Evolutionary conservation across 1,284 basidiomycete genomes (phyloP), one percentile per base, ranked within the genome.

Genomic region (Fomes fomentarius): DNA sequence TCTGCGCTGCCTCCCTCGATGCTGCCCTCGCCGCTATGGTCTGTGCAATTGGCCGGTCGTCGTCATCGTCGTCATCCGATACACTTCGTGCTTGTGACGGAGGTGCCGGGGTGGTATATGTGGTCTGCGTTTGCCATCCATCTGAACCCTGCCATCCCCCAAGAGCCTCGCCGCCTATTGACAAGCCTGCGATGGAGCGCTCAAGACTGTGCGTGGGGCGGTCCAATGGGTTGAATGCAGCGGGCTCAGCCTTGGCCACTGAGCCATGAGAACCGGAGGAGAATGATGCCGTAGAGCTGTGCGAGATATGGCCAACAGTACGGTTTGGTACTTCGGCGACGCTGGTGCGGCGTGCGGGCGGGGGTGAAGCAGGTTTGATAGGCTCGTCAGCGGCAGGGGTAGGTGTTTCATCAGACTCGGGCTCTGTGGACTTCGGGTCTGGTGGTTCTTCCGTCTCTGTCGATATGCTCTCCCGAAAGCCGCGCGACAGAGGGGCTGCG

Each of bases 1-100:
- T 62, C 48, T 64, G 65, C 55, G 64, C 71, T 64, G 58, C 72
- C 72, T 57, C 78, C 67, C 58, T 58, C 24, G 61, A 63, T 8
- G 59, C 52, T 4, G 64, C 58, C 43, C 61, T 62, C 30, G 63
- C 63, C 15, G 80, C 59, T n/a, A 61, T 61, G 2, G 60, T 79
- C 69, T 85, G 83, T 30, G 82, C 73, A 60, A 88, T 86, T 5
- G 87, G 88, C 56, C 81, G 87, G 68, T 90, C 87, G 60, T 89
- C 88, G 57, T 90, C 87, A 53, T 83, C 85, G 53, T 84, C 85
- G 2, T 88, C 84, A 12, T 83, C 69, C 24, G 71, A 62, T 19
- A 63, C 60, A 40, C 63, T 64, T 31, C 76, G 37, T 58, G 69
- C 57, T 8, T 47, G 57, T 4, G 59, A 35, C 12, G 44, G 19